Evolutionary conservation across 169 alveolate species (phyloP).

Genomic region (Eimeria acervulina): DNA sequence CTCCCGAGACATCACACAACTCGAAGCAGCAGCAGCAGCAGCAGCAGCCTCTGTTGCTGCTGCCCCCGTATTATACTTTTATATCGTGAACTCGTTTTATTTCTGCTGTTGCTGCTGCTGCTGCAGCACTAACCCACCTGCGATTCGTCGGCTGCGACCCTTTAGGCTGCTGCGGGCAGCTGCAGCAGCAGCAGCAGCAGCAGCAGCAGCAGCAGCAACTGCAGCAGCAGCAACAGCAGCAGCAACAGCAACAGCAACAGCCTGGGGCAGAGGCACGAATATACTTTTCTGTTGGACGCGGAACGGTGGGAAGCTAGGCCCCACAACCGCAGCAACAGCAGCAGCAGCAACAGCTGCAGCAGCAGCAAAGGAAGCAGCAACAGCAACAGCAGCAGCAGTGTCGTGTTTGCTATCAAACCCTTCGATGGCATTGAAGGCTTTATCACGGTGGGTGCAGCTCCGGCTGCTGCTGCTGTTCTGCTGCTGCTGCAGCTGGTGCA

Average conservation of each 20-base stretch:
- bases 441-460: neutral
- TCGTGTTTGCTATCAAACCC: neutral
- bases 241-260: neutral
- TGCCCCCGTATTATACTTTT: neutral
- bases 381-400: conserved; percentile 17
- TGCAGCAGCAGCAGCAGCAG: conserved; percentile 18
- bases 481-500: conserved; percentile 29
- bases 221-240: neutral
- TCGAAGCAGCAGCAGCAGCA: neutral
- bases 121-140: neutral
- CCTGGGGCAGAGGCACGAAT: neutral
- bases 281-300: neutral
- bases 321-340: conserved; percentile 5
- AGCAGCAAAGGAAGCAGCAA: too few species aligned
- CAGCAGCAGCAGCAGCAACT: conserved; percentile 10
- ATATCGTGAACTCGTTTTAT: neutral
- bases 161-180: neutral
- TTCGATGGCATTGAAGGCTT: neutral
- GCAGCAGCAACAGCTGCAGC: conserved; percentile 54
- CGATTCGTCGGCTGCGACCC: neutral
- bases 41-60: neutral
- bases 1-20: too few species aligned
- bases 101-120: neutral
- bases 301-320: neutral
- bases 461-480: conserved; percentile 6